These are phyloP conservation scores for Dalbergia oliveri DNA, from an alignment of 306 rosid species.

Conservation along the genomic window DNA sequence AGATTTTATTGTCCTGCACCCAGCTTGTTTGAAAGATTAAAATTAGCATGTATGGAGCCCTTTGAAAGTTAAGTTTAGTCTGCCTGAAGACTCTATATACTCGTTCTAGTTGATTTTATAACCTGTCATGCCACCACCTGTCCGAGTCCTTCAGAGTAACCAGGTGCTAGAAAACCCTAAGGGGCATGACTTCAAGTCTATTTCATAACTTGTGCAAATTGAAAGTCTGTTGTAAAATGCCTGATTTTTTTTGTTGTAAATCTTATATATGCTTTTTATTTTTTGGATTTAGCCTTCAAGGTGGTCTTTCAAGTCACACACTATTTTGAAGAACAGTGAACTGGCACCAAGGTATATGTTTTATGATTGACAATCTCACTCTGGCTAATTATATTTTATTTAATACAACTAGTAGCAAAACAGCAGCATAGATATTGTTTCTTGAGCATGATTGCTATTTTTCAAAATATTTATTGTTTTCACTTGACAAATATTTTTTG, in stretches of 20 bases:
- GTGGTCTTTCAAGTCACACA: conserved; percentile 91
- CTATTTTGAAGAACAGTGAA: conserved; percentile 89
- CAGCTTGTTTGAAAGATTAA: conserved; percentile 30
- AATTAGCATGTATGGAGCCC: conserved; percentile 20
- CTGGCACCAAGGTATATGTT: conserved; percentile 83
- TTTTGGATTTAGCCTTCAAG: conserved; percentile 73
- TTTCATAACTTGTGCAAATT: conserved; percentile 28
- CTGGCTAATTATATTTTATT: not conserved
- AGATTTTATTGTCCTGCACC: conserved; percentile 6
- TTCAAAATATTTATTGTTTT: not conserved
- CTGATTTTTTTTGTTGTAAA: conserved; percentile 35
- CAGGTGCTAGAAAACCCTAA: not conserved
- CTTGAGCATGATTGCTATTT: conserved; percentile 16
- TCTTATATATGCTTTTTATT: conserved; percentile 16
- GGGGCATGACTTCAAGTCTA: conserved; percentile 4
- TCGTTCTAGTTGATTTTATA: conserved; percentile 43
- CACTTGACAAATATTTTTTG: conserved; percentile 38
- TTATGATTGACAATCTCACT: conserved; percentile 29
- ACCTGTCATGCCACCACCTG: conserved; percentile 18
- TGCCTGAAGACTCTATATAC: conserved; percentile 17
- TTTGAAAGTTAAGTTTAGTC: conserved; percentile 8
- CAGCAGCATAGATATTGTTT: conserved; percentile 9
- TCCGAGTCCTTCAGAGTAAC: conserved; percentile 26
- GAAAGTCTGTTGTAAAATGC: conserved; percentile 13
- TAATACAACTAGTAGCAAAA: conserved; percentile 8